phyloP scores from a whole-genome alignment of 805 yeast species.

The Wickerhamiella cacticola region DNA sequence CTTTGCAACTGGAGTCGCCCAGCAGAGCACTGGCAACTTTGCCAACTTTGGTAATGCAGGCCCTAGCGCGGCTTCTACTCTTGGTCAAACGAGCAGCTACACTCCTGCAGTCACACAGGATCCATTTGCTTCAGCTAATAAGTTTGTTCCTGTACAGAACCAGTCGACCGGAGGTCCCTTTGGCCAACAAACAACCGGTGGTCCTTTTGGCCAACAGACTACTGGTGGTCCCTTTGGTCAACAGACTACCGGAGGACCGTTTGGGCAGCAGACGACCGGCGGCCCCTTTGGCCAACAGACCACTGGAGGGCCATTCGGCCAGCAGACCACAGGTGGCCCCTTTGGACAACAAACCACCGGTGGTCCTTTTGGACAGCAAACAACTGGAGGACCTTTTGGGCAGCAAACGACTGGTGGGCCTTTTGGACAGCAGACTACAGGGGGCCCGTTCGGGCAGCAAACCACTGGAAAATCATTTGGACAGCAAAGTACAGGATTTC shows the following conservation, averaged over 20 bases:
- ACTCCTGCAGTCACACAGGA: conserved; percentile 16
- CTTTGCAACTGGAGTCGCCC: conserved; percentile 32
- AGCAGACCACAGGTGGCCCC: conserved; percentile 9
- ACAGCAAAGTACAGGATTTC: conserved; percentile 2
- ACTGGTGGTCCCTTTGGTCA: conserved; percentile 14
- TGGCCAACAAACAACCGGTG: conserved; percentile 7
- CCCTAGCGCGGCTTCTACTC: conserved; percentile 12
- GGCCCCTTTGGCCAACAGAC: conserved; percentile 12
- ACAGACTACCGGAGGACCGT: conserved; percentile 14
- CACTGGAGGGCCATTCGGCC: conserved; percentile 15
- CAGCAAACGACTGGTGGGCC: conserved; percentile 9
- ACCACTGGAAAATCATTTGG: conserved; percentile 14
- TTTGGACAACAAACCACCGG: conserved; percentile 14
- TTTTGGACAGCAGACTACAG: conserved; percentile 14
- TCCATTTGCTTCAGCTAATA: conserved; percentile 19
- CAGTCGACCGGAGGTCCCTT: conserved; percentile 9
- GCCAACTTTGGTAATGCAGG: conserved; percentile 30
- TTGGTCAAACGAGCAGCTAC: conserved; percentile 10
- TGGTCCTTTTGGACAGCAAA: conserved; percentile 14
- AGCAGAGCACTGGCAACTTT: conserved; percentile 32
- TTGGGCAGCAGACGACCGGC: conserved; percentile 9
- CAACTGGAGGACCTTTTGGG: conserved; percentile 12
- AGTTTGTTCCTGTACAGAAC: conserved; percentile 21
- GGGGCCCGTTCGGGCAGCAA: conserved; percentile 12
- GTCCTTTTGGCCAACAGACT: conserved; percentile 16